These are phyloP conservation scores for Hanseniaspora osmophila DNA, from an alignment of 805 yeast genomes.

Conservation along the genomic window DNA sequence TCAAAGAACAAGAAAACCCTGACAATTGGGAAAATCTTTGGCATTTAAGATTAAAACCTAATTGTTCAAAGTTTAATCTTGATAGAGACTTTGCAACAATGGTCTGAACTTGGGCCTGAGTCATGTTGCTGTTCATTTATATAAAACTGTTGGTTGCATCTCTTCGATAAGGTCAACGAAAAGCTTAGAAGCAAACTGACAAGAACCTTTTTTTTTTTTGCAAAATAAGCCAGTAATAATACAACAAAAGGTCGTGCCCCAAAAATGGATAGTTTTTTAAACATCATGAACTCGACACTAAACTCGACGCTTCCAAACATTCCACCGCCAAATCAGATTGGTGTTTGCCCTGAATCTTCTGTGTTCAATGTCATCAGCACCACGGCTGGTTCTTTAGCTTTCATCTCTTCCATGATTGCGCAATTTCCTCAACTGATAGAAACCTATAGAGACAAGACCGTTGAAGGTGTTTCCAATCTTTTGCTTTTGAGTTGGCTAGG, in stretches of 20 bases:
- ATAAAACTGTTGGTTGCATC: too few species aligned
- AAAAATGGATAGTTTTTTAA: neutral
- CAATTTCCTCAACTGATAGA: constrained; percentile 45
- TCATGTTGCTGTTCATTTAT: too few species aligned
- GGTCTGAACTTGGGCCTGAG: too few species aligned
- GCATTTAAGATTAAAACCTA: too few species aligned
- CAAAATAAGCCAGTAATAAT: neutral
- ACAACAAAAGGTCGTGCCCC: neutral
- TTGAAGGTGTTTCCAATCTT: constrained; percentile 43
- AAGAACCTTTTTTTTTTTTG: too few species aligned
- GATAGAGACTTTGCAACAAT: too few species aligned
- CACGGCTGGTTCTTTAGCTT: constrained; percentile 31
- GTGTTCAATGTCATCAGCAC: constrained; percentile 4
- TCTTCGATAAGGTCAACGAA: too few species aligned
- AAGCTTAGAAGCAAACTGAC: too few species aligned
- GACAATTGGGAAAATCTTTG: too few species aligned
- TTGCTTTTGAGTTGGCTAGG: constrained; percentile 32
- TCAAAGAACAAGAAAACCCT: too few species aligned
- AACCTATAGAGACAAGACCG: constrained; percentile 41
- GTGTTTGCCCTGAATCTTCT: neutral
- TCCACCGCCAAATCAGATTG: neutral
- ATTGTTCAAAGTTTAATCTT: too few species aligned
- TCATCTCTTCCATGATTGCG: constrained; percentile 31
- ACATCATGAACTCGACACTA: neutral
- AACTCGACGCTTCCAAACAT: neutral